Evolutionary conservation across 768 basidiomycete species (phyloP), one percentile per base, ranked within the genome.

Genomic region (Pleurotus pulmonarius): DNA sequence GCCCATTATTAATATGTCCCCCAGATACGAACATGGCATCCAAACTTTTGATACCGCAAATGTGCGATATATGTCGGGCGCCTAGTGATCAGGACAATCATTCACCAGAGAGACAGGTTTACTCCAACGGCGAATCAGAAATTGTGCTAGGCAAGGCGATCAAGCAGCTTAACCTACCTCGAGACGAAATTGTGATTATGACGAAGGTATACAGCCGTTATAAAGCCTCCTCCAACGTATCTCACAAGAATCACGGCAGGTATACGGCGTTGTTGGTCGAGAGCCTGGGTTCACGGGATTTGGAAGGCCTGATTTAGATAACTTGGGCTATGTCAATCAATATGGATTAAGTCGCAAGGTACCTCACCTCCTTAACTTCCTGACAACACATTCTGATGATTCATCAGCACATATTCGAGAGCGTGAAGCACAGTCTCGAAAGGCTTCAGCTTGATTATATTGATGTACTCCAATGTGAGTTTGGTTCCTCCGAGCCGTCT

Each of bases 171-270:
- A 66, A 83, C 22, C 73, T 89, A 8, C 87, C 88, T 15, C 81
- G 90, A 1, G 85, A 87, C 13, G 82, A 86, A 61, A 83, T 91
- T 46, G 89, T 92, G 15, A 79, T 92, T 13, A 78, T 92, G 75
- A 90, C 90, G 55, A 92, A 92, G 72, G 83, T 82, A 55, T 20
- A 15, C n/a, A 40, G 12, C 55, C 48, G 20, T 18, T 25, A 29
- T 45, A 11, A 7, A 37, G 16, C 15, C 9, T n/a, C 18, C 9
- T 11, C 44, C 16, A 9, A 16, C 25, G 26, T n/a, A 47, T 5
- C 13, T n/a, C 49, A 34, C 29, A 34, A 34, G 29, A 34, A 34
- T 34, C 8, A 4, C 11, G 7, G 9, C 5, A 84, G 85, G 58
- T 79, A 13, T 75, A 62, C 56, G 67, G 59, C 15, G 60, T 66